These are phyloP conservation scores for Papilionanthe hybrid DNA, from an alignment of 116 monocot species.

Conservation along the genomic window DNA sequence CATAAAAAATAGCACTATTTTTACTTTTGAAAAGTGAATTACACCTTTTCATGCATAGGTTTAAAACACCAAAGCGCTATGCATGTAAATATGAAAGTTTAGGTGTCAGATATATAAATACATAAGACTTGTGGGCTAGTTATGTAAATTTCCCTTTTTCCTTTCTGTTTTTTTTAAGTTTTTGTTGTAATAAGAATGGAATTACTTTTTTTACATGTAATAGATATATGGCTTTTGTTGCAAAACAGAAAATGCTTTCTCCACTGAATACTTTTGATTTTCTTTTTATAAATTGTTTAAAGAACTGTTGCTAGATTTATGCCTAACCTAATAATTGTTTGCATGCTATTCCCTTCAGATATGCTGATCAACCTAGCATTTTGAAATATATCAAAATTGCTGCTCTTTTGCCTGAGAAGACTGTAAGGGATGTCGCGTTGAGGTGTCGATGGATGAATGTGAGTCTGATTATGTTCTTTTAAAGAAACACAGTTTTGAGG, in stretches of 20 bases:
- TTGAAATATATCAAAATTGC: slow-evolving; percentile 77
- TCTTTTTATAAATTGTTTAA: background rate
- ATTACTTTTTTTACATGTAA: background rate
- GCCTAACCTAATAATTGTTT: background rate
- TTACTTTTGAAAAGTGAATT: too few species aligned
- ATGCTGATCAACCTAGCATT: slow-evolving; percentile 36
- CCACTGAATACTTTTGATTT: background rate
- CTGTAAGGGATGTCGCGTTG: slow-evolving; percentile 49
- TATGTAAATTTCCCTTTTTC: too few species aligned
- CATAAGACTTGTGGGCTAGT: too few species aligned
- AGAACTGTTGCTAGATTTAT: background rate
- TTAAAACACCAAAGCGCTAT: too few species aligned
- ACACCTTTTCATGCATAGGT: too few species aligned
- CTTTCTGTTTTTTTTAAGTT: too few species aligned
- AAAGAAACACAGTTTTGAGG: background rate
- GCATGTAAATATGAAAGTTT: too few species aligned
- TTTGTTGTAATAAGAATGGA: background rate
- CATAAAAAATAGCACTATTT: too few species aligned
- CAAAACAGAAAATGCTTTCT: background rate
- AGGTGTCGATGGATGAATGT: slow-evolving; percentile 43
- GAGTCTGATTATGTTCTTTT: slow-evolving; percentile 5
- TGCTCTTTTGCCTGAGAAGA: slow-evolving; percentile 45
- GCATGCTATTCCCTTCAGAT: slow-evolving; percentile 20
- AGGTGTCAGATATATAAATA: too few species aligned
- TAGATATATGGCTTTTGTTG: background rate